Evolutionary conservation across 495 filamentous ascomycete genomes (phyloP).

Genomic region (Xylaria castorea): DNA sequence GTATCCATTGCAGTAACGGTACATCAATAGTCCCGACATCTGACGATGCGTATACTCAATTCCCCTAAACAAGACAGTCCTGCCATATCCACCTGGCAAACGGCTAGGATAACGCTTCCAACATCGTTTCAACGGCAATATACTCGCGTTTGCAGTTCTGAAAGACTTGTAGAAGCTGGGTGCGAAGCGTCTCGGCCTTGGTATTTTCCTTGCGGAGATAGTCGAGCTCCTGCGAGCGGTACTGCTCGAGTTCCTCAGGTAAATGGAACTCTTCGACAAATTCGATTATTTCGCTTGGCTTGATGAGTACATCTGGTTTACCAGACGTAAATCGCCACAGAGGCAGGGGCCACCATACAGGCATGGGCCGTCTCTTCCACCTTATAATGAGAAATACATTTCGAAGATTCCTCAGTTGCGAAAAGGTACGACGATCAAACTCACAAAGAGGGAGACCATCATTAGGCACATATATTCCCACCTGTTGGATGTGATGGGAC

Average conservation of each 20-base stretch:
- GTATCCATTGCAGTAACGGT: neutral
- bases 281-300: neutral
- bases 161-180: neutral
- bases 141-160: neutral
- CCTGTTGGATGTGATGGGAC: neutral
- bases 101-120: neutral
- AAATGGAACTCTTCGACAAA: neutral
- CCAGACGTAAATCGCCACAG: neutral
- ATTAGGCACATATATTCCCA: neutral
- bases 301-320: neutral
- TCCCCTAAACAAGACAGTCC: neutral
- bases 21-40: neutral
- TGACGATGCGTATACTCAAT: neutral
- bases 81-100: neutral
- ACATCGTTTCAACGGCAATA: neutral
- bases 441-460: neutral
- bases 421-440: neutral
- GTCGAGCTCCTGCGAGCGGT: neutral
- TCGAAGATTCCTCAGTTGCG: neutral
- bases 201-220: neutral
- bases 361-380: neutral
- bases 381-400: neutral
- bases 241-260: neutral
- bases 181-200: neutral
- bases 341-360: neutral